Conservation (phyloP, 129 eudicot genomes). For the Rutidosis leptorrhynchoides region DNA sequence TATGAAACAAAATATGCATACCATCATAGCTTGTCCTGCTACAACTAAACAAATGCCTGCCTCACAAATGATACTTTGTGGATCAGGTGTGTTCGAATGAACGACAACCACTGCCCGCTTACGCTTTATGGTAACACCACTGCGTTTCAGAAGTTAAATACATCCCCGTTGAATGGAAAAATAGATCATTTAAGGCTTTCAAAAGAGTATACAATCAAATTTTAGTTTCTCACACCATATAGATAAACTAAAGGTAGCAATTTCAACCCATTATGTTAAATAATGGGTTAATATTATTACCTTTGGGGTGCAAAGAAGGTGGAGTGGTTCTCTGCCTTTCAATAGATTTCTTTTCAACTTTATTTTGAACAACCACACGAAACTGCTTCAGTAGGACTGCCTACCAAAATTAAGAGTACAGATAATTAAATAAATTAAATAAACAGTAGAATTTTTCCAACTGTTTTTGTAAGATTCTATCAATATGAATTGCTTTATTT, state of each 20-base stretch:
- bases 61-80: slow-evolving; percentile 77
- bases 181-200: not conserved
- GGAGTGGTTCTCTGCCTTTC: slow-evolving; percentile 98
- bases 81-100: slow-evolving; percentile 80
- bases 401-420: no score
- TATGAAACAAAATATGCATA: slow-evolving; percentile 24
- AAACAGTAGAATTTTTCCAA: no score
- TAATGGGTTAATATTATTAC: slow-evolving; percentile 26
- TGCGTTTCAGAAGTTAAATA: slow-evolving; percentile 70
- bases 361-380: no score
- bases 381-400: no score
- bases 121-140: slow-evolving; percentile 81
- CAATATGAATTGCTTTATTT: no score
- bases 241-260: slow-evolving; percentile 1
- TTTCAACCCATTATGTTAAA: not conserved
- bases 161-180: slow-evolving; percentile 57
- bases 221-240: not conserved
- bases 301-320: slow-evolving; percentile 98
- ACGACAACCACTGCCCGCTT: slow-evolving; percentile 95
- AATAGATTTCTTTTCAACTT: no score
- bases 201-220: not conserved
- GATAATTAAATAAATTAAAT: no score
- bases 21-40: slow-evolving; percentile 99
- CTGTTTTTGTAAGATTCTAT: no score
- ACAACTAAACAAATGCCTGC: slow-evolving; percentile 97